Evolutionary conservation across 768 basidiomycete genomes (phyloP).

Genomic region (Mycena chlorophos): DNA sequence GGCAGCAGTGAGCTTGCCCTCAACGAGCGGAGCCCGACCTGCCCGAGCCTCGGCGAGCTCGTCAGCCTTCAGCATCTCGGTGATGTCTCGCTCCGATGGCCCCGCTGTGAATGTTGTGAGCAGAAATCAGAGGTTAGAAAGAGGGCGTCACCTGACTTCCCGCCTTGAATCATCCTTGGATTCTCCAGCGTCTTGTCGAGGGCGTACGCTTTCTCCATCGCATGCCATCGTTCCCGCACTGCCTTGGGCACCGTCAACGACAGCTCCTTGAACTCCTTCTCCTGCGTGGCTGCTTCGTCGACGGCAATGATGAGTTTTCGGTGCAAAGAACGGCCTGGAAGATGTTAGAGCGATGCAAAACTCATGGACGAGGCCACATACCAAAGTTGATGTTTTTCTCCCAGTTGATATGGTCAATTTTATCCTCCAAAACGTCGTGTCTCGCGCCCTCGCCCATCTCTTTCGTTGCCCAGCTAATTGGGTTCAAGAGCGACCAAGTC

Average conservation of each 20-base stretch:
- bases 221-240: no score
- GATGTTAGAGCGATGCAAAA: background rate
- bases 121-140: no score
- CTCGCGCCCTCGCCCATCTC: conserved; percentile 31
- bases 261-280: background rate
- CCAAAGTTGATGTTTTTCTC: background rate
- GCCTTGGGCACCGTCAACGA: no score
- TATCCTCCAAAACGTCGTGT: conserved; percentile 17
- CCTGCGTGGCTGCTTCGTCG: background rate
- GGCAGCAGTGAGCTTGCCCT: background rate
- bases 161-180: no score
- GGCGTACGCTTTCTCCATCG: no score
- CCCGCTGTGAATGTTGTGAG: background rate
- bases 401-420: background rate
- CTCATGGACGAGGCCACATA: background rate
- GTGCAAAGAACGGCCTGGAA: background rate
- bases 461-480: conserved; percentile 23
- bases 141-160: no score
- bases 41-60: background rate
- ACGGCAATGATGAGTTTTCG: background rate
- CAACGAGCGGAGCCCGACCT: background rate
- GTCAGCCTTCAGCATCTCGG: background rate
- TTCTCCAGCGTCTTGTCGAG: no score
- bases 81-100: conserved; percentile 1
- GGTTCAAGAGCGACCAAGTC: conserved; percentile 29